Conservation (phyloP, 1,284 basidiomycete species). For the Exobasidium rhododendri region DNA sequence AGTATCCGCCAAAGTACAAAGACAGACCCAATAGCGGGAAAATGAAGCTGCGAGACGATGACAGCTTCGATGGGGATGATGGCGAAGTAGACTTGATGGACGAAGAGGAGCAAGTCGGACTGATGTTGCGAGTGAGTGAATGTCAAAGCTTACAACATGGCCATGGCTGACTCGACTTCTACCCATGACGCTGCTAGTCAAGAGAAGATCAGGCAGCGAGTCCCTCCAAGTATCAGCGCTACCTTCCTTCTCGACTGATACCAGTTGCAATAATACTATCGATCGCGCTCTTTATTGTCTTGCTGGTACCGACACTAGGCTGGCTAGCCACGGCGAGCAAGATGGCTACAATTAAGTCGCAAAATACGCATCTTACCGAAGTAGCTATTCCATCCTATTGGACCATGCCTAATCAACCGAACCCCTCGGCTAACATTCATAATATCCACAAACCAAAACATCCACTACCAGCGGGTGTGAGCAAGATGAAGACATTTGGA, state of each 20-base stretch:
- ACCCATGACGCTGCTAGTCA: too few species aligned
- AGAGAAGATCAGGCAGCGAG: too few species aligned
- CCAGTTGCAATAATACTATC: not conserved
- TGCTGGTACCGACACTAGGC: slow-evolving; percentile 13
- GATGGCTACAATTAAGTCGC: not conserved
- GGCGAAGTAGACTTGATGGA: slow-evolving; percentile 16
- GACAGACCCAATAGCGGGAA: not conserved
- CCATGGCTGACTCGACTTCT: not conserved
- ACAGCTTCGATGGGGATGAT: slow-evolving; percentile 1
- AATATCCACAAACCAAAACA: slow-evolving; percentile 5
- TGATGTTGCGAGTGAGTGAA: slow-evolving; percentile 33
- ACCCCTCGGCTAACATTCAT: not conserved
- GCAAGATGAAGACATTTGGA: not conserved
- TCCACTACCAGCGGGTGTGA: slow-evolving; percentile 5
- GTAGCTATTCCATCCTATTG: not conserved
- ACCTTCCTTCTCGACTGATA: not conserved
- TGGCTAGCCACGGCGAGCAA: slow-evolving; percentile 13
- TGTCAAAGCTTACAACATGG: not conserved
- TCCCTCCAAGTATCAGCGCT: not conserved
- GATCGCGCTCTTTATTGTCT: not conserved
- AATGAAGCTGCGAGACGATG: not conserved
- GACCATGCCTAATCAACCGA: not conserved
- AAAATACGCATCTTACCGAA: not conserved
- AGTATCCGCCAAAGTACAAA: not conserved
- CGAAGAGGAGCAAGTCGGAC: slow-evolving; percentile 36